Evolutionary conservation across 176 grass and related monocot species (phyloP).

Genomic region (Saccharum officinarum): DNA sequence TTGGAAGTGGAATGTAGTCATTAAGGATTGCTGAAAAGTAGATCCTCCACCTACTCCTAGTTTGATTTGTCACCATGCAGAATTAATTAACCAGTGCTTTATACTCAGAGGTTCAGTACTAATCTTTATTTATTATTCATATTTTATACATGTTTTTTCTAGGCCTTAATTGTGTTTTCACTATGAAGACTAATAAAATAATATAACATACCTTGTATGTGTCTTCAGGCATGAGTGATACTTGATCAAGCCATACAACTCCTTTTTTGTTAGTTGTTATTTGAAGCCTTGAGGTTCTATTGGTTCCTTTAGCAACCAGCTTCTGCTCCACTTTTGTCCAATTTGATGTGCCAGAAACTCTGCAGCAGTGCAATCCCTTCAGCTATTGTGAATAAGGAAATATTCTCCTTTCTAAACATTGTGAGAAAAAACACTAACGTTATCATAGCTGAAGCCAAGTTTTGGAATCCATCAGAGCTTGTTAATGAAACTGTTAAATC

Average conservation of each 20-base stretch:
- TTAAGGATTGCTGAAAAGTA: neutral
- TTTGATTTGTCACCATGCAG: conserved; percentile 34
- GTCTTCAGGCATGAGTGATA: conserved; percentile 61
- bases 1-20: neutral
- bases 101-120: conserved; percentile 35
- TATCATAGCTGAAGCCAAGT: conserved; percentile 56
- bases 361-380: conserved; percentile 1
- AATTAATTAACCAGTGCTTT: conserved; percentile 8
- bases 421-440: conserved; percentile 47
- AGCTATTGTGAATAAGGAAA: neutral
- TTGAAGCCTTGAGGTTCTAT: conserved; percentile 50
- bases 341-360: conserved; percentile 39
- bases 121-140: conserved; percentile 1
- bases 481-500: conserved; percentile 65
- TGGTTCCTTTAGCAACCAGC: conserved; percentile 42
- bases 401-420: neutral
- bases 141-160: neutral
- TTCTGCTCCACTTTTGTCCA: conserved; percentile 58
- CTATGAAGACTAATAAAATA: neutral
- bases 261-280: conserved; percentile 48
- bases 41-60: neutral
- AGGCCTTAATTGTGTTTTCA: neutral
- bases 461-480: conserved; percentile 60
- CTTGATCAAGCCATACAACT: conserved; percentile 66
- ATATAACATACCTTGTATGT: conserved; percentile 52